Evolutionary conservation across 495 filamentous ascomycete species (phyloP).

Genomic region (Penicillium atrosanguineum): DNA sequence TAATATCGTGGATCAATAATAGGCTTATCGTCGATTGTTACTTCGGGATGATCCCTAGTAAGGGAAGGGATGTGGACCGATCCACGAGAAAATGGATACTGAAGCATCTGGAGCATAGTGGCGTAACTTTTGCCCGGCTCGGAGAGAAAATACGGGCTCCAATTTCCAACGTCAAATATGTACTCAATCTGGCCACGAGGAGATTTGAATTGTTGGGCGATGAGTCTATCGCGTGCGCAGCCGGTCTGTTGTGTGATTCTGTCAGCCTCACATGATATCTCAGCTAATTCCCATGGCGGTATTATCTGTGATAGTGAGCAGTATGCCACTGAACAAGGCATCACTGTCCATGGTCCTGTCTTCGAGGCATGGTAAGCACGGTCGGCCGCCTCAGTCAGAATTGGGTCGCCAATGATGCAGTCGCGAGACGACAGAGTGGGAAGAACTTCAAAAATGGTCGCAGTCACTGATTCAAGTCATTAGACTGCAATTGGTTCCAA

Average conservation of each 20-base stretch:
- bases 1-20: conserved; percentile 49
- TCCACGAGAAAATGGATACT: conserved; percentile 51
- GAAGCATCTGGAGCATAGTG: conserved; percentile 52
- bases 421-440: conserved; percentile 37
- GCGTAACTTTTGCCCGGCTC: conserved; percentile 47
- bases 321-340: conserved; percentile 46
- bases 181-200: conserved; percentile 50
- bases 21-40: conserved; percentile 25
- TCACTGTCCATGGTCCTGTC: conserved; percentile 34
- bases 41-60: conserved; percentile 3
- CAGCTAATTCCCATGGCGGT: neutral
- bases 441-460: conserved; percentile 46
- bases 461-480: conserved; percentile 31
- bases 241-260: neutral
- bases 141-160: conserved; percentile 39
- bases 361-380: conserved; percentile 29
- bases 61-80: conserved; percentile 41
- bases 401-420: conserved; percentile 35
- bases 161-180: conserved; percentile 50
- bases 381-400: conserved; percentile 30
- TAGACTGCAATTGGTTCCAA: neutral
- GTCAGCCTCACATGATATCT: neutral
- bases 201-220: conserved; percentile 28
- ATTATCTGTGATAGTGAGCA: conserved; percentile 39
- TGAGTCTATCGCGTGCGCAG: conserved; percentile 4